phyloP scores from a whole-genome alignment of 108 stramenopile genomes.

The Cyclotella cryptica region DNA sequence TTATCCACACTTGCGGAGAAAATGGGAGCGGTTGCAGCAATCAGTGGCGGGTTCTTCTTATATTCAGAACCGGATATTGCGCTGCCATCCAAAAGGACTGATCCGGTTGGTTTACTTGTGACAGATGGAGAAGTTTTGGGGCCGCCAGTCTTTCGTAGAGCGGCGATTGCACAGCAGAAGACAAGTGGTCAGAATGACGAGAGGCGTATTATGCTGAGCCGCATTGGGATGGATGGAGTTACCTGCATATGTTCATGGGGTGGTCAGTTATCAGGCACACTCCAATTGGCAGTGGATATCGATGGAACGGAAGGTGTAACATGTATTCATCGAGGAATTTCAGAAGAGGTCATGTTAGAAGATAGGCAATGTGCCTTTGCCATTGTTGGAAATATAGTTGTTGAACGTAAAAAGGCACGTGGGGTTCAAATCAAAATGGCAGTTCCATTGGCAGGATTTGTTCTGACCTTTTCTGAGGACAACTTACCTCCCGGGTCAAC shows the following conservation, averaged over 20 bases:
- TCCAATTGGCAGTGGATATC: background rate
- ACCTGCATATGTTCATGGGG: background rate
- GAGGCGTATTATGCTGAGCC: background rate
- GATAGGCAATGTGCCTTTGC: conserved; percentile 24
- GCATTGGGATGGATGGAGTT: background rate
- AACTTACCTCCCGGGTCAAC: background rate
- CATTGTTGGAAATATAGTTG: conserved; percentile 35
- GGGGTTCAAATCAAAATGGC: conserved; percentile 1
- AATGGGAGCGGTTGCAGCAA: conserved; percentile 42
- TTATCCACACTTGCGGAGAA: conserved; percentile 12
- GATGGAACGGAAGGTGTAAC: background rate
- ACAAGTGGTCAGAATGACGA: background rate
- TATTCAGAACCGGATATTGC: conserved; percentile 51
- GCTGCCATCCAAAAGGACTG: conserved; percentile 39
- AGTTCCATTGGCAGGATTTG: conserved; percentile 45
- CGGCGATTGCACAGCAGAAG: conserved; percentile 33
- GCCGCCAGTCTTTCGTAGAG: conserved; percentile 43
- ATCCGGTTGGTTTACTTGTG: conserved; percentile 53
- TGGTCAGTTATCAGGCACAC: background rate
- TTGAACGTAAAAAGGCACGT: background rate
- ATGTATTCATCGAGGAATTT: conserved; percentile 25
- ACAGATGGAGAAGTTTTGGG: conserved; percentile 34
- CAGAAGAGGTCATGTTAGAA: conserved; percentile 11
- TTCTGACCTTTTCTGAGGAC: conserved; percentile 12
- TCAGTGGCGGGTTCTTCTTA: conserved; percentile 58